Evolutionary conservation across 1,284 basidiomycete species (phyloP), one percentile per base, ranked within the genome.

Genomic region (Trametes hirsuta): DNA sequence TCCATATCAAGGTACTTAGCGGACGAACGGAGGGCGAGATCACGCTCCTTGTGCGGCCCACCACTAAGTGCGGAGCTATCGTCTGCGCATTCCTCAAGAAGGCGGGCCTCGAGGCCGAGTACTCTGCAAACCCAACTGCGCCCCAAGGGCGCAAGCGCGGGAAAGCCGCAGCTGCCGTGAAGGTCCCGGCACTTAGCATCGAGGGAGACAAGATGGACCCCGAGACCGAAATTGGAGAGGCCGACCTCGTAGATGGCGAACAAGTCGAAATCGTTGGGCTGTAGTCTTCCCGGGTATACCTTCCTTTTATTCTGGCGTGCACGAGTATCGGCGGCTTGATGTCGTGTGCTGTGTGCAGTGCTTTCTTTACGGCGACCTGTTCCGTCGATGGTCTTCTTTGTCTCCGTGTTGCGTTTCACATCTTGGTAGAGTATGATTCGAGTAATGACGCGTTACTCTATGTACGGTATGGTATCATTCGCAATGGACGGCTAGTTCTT

Each of bases 161-260:
- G 34, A 71, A 73, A 64, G 68, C 61, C 18, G 72, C 53, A 6
- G 58, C 67, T 12, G 63, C 62, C 34, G 8, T 8, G 30, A 68
- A 77, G 58, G 72, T 78, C 5, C 88, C 89, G 12, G 74, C 72
- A 47, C 66, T 92, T 37, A 78, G 77, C 65, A 75, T 92, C 18
- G 90, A 92, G 66, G 90, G 90, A 5, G 89, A 90, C 47, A 85
- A 78, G 69, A 79, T 90, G 77, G 76, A 76, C 12, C 78, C 83
- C 41, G 76, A 81, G 44, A 73, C 76, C 11, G 80, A 81, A 62
- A 91, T 92, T 61, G 79, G 84, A 9, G 81, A 84, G 14, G 80
- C 82, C 24, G 90, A 89, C 62, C 65, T 92, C 60, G 90, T 91
- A 66, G 88, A 92, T 65, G 90, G 90, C 0, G 90, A 92, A 72